A percentile compares a stretch with the other conserved stretches of the same genome.
Conservation (phyloP, 768 basidiomycete genomes). For the Agaricus sinodeliciosus region DNA sequence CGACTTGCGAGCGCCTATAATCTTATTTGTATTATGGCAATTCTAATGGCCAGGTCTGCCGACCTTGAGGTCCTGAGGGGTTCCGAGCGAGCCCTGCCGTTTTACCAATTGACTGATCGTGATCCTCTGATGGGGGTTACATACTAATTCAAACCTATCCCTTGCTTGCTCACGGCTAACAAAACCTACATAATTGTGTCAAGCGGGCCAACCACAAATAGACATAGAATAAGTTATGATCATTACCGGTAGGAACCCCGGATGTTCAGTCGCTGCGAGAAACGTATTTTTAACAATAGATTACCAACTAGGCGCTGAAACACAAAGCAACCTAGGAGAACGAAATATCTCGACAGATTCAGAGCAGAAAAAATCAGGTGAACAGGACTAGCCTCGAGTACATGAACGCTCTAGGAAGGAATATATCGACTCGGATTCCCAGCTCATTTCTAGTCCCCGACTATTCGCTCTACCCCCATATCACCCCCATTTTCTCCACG, state of each 20-base stretch:
- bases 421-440: not conserved
- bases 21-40: not conserved
- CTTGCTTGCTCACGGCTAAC: no score
- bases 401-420: not conserved
- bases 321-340: not conserved
- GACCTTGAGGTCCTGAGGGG: not conserved
- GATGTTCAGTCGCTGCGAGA: not conserved
- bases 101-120: not conserved
- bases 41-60: no score
- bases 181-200: no score
- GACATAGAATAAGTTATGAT: not conserved
- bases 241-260: not conserved
- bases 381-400: not conserved
- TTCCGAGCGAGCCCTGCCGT: not conserved
- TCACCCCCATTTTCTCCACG: not conserved
- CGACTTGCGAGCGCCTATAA: not conserved
- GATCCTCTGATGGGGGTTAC: not conserved
- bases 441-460: not conserved
- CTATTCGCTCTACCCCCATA: not conserved
- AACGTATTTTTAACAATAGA: not conserved
- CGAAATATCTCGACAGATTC: not conserved
- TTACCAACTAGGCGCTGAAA: not conserved
- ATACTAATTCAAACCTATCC: not conserved
- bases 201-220: not conserved
- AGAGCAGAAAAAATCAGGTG: slow-evolving; percentile 1